phyloP scores from a whole-genome alignment of 176 grass and related monocot species.

The Alloteropsis semialata region DNA sequence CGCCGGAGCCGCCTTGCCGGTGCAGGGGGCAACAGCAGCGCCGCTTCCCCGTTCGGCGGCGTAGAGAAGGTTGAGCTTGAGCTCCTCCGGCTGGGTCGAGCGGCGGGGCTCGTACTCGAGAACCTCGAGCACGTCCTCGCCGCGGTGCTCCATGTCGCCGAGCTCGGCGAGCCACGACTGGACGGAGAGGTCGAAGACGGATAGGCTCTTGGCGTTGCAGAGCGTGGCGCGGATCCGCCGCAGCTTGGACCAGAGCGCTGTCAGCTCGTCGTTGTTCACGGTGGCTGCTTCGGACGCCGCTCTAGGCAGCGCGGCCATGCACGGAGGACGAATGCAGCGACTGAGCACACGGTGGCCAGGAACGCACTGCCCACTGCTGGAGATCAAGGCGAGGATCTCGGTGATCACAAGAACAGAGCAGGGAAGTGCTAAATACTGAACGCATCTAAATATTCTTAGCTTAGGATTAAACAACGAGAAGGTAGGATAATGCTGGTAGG shows the following conservation, averaged over 20 bases:
- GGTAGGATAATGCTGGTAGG: no score
- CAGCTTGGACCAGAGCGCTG: conserved; percentile 11
- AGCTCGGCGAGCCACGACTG: conserved; percentile 42
- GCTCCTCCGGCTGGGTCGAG: conserved; percentile 18
- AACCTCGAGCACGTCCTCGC: conserved; percentile 45
- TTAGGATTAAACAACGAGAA: no score
- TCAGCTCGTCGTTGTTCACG: conserved; percentile 14
- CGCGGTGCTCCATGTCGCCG: conserved; percentile 24
- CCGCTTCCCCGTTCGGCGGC: conserved; percentile 19
- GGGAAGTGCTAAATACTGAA: no score
- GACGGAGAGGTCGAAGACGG: conserved; percentile 8
- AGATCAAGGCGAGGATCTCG: no score
- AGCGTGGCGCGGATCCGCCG: conserved; percentile 25
- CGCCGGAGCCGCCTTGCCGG: not conserved
- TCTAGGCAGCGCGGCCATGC: no score
- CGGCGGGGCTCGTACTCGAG: conserved; percentile 37
- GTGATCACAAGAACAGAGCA: no score
- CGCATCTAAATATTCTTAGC: no score
- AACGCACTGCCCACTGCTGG: no score
- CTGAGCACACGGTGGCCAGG: no score
- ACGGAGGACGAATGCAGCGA: no score
- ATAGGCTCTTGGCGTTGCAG: not conserved
- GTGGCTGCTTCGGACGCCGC: not conserved
- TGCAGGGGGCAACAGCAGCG: conserved; percentile 13
- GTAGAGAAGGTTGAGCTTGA: conserved; percentile 30